Conservation (phyloP, 225 moss, liverwort and hornwort genomes). For the Bryoerythrophyllum caledonicum region DNA sequence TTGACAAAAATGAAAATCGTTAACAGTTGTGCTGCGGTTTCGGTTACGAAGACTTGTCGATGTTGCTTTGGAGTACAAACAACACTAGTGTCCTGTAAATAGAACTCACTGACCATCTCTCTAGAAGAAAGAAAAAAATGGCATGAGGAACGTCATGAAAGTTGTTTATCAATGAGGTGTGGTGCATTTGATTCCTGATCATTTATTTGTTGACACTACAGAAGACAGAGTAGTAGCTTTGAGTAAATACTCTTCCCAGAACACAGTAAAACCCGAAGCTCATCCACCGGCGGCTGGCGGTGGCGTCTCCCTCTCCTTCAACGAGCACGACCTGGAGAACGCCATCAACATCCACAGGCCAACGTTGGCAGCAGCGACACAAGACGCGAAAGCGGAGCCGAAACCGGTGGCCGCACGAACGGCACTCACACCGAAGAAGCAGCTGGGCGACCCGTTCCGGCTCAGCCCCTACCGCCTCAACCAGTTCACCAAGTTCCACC, state of each 20-base stretch:
- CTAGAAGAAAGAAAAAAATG: neutral
- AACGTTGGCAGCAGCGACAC: constrained; percentile 19
- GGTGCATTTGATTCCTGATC: constrained; percentile 17
- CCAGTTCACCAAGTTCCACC: constrained; percentile 58
- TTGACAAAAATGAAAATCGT: too few relatives aligned
- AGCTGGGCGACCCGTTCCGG: constrained; percentile 72
- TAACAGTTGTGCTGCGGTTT: too few relatives aligned
- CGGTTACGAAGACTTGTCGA: too few relatives aligned
- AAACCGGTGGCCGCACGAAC: constrained; percentile 11
- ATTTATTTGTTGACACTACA: constrained; percentile 22
- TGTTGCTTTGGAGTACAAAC: too few relatives aligned
- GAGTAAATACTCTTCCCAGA: constrained; percentile 55
- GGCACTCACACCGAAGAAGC: constrained; percentile 40
- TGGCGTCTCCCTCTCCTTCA: constrained; percentile 42
- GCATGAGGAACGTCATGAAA: neutral
- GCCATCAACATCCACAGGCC: constrained; percentile 33
- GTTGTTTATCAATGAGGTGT: neutral
- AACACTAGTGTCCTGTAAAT: neutral
- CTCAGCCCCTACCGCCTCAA: constrained; percentile 65
- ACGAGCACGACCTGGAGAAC: constrained; percentile 60
- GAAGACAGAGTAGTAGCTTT: constrained; percentile 64
- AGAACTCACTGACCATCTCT: neutral
- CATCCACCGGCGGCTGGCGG: constrained; percentile 31
- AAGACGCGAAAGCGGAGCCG: too few relatives aligned
- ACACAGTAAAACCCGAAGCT: constrained; percentile 36